Base-by-base conservation (phyloP, 2,329 filamentous ascomycete species). In the Colletotrichum kahawae region DNA sequence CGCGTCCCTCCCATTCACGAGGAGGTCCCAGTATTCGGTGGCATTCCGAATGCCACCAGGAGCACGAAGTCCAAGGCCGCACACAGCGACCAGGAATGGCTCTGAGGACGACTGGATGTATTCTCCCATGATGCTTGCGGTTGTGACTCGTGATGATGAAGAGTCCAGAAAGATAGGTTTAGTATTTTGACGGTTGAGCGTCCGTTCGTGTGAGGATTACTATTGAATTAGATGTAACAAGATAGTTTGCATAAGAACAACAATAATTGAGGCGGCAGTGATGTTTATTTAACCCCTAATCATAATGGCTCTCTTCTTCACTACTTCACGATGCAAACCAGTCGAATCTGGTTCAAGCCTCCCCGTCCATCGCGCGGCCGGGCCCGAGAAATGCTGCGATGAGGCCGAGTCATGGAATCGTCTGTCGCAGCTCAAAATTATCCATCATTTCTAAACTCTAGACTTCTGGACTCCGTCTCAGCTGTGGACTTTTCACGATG, bases 261-360 rank as follows among this genome's bases (percentile, higher is more conserved):
- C 38, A 48, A 2, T 51, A n/a, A n/a, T 51, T n/a, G 18, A 51
- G 43, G 43, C 10, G 12, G 21, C n/a, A 0, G n/a, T 51, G 43
- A 3, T 21, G 43, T 51, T 12, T 51, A 51, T 51, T 51, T 51
- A 51, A 21, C n/a, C 13, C 4, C 21, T 1, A 4, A 21, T 0
- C 10, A 51, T 51, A 1, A 51, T 2, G 43, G n/a, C 0, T 21
- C n/a, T n/a, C 0, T 51, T 0, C n/a, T 0, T 51, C 43, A 51
- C 43, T 51, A 51, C 43, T 2, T 51, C 43, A 21, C 43, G 43
- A 51, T 51, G 6, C 4, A 51, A n/a, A 0, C 1, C n/a, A 12
- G n/a, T 21, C 18, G 10, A 51, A 21, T 0, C 43, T 51, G 43
- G n/a, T 10, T 1, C 10, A 2, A 21, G 0, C 4, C 21, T 51